Conservation (phyloP, 1,284 basidiomycete genomes). For the Ganoderma lingzhi region DNA sequence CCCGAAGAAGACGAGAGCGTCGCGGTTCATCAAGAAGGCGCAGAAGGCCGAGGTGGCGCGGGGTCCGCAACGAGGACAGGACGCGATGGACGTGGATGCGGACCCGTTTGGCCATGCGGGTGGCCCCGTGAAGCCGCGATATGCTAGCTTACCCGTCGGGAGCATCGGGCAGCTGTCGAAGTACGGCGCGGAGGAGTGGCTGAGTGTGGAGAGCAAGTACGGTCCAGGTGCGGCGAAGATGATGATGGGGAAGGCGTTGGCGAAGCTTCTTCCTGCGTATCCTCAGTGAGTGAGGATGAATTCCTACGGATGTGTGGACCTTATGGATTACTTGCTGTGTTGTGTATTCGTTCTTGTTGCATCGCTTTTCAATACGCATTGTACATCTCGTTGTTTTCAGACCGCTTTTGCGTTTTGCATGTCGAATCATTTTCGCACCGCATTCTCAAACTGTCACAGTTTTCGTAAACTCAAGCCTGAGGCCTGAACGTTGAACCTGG, state of each 20-base stretch:
- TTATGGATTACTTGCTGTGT: neutral
- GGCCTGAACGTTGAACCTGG: too few species aligned
- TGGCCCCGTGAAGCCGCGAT: neutral
- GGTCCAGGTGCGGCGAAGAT: slow-evolving; percentile 20
- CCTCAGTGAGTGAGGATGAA: neutral
- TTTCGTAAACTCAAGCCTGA: too few species aligned
- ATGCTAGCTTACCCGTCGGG: neutral
- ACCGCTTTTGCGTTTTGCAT: neutral
- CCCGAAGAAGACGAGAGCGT: slow-evolving; percentile 33
- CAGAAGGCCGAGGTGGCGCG: slow-evolving; percentile 21
- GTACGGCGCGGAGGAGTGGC: slow-evolving; percentile 13
- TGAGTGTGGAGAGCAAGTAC: slow-evolving; percentile 13
- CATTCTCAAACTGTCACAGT: neutral
- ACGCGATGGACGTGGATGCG: neutral
- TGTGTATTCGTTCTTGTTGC: neutral
- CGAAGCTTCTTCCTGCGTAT: slow-evolving; percentile 6
- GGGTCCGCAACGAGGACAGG: slow-evolving; percentile 1
- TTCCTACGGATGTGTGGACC: neutral
- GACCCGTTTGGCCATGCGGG: neutral
- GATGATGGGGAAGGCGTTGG: slow-evolving; percentile 20
- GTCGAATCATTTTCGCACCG: neutral
- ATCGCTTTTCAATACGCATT: neutral
- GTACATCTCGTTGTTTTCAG: neutral
- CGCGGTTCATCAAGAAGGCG: slow-evolving; percentile 19
- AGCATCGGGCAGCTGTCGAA: neutral